A percentile compares a stretch with the other conserved stretches of the same genome.
Conservation (phyloP, 2,329 filamentous ascomycete genomes). For the Alternaria gaisen region DNA sequence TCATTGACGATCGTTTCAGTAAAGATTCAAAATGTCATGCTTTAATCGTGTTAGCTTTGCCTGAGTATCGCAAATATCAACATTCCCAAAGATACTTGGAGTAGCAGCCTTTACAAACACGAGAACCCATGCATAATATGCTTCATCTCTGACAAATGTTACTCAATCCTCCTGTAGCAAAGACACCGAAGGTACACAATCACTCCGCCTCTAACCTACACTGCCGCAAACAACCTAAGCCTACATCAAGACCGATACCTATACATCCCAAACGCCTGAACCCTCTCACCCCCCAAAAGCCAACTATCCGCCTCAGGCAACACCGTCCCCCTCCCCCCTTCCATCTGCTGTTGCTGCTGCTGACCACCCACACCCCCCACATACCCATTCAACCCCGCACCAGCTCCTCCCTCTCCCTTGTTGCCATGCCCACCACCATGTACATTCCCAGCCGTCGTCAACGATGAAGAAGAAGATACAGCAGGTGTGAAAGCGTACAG, state of each 20-base stretch:
- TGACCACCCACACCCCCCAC: not conserved
- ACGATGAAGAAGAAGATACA: not conserved
- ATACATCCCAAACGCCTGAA: not conserved
- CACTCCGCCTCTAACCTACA: not conserved
- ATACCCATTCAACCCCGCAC: not conserved
- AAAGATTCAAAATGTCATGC: too few relatives aligned
- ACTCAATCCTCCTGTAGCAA: not conserved
- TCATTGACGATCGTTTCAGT: too few relatives aligned
- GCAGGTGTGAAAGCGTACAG: conserved; percentile 5
- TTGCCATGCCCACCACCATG: not conserved
- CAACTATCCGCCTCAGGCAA: conserved; percentile 12
- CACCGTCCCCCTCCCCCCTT: not conserved
- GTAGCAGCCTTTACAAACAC: too few relatives aligned
- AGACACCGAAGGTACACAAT: not conserved
- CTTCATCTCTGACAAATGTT: not conserved
- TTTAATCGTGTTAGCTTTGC: too few relatives aligned
- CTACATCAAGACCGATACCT: not conserved
- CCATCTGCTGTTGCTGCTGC: not conserved
- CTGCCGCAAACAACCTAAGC: not conserved
- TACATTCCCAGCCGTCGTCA: not conserved
- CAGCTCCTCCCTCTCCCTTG: not conserved
- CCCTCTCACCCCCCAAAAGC: not conserved
- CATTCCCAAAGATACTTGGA: too few relatives aligned
- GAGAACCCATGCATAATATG: too few relatives aligned
- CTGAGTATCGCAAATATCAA: too few relatives aligned